phyloP scores from a whole-genome alignment of 805 yeast species.

The Kluyveromyces dobzhanskii region DNA sequence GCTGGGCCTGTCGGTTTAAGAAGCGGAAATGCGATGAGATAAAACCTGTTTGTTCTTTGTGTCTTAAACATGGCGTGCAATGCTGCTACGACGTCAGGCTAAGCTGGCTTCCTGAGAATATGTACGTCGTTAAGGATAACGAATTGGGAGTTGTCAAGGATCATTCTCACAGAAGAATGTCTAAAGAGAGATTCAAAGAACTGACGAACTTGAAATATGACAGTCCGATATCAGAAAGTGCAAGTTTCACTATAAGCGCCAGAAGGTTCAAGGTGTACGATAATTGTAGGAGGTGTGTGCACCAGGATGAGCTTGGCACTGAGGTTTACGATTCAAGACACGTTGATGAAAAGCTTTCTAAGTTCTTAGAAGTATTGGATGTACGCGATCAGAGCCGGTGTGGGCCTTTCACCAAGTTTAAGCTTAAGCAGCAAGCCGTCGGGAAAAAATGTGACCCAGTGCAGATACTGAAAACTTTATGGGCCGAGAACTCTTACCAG shows the following conservation, averaged over 20 bases:
- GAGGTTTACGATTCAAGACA: conserved; percentile 14
- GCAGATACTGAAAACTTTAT: too few relatives aligned
- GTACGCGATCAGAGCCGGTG: background rate
- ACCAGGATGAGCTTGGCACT: conserved; percentile 8
- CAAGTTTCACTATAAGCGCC: conserved; percentile 24
- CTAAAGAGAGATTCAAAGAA: conserved; percentile 13
- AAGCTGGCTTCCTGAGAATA: conserved; percentile 24
- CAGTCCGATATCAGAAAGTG: conserved; percentile 2
- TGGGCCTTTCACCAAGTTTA: background rate
- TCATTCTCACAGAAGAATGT: conserved; percentile 6
- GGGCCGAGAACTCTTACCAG: too few relatives aligned
- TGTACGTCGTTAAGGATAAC: conserved; percentile 9
- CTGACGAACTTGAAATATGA: background rate
- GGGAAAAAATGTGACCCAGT: too few relatives aligned
- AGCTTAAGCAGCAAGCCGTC: background rate
- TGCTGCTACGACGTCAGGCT: conserved; percentile 27
- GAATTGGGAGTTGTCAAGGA: conserved; percentile 3
- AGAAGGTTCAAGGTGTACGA: conserved; percentile 26
- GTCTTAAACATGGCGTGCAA: conserved; percentile 17
- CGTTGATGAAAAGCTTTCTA: conserved; percentile 16
- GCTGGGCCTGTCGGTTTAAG: conserved; percentile 30
- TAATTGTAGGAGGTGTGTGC: conserved; percentile 19
- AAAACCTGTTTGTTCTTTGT: conserved; percentile 24
- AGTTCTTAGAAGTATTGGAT: conserved; percentile 10
- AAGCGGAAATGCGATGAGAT: conserved; percentile 26